These are phyloP conservation scores for Globisporangium apiculatum DNA, from an alignment of 352 stramenopile genomes.

Conservation along the genomic window DNA sequence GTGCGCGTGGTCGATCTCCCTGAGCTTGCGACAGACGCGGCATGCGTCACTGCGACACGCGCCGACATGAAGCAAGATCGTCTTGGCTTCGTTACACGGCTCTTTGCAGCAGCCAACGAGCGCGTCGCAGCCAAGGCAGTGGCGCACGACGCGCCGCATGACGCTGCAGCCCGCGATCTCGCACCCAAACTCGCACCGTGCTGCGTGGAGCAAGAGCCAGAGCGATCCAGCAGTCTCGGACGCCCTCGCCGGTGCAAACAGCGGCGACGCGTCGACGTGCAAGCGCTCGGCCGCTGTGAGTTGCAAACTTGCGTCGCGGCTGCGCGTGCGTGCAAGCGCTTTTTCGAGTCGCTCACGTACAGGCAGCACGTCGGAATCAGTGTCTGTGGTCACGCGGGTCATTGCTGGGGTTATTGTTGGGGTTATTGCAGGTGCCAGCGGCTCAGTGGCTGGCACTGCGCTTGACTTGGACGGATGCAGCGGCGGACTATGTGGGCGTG, in stretches of 20 bases:
- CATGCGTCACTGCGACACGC: constrained; percentile 45
- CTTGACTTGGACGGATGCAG: constrained; percentile 13
- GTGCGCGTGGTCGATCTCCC: constrained; percentile 63
- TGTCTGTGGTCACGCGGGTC: no score
- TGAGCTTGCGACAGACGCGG: constrained; percentile 49
- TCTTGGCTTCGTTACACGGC: constrained; percentile 70
- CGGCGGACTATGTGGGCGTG: constrained; percentile 14
- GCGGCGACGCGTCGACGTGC: constrained; percentile 43
- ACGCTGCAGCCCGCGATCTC: constrained; percentile 55
- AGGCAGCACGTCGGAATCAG: neutral
- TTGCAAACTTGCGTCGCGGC: constrained; percentile 7
- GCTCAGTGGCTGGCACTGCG: neutral
- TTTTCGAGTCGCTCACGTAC: constrained; percentile 16
- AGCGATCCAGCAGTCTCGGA: constrained; percentile 58
- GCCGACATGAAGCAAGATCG: constrained; percentile 64
- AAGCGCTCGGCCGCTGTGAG: constrained; percentile 39
- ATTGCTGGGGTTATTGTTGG: no score
- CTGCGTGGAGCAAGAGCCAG: constrained; percentile 58
- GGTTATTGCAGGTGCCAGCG: no score
- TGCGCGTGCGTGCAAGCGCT: constrained; percentile 10
- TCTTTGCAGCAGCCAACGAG: constrained; percentile 56
- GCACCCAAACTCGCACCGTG: constrained; percentile 36
- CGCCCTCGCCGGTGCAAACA: constrained; percentile 46
- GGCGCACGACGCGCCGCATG: constrained; percentile 62
- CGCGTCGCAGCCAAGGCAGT: constrained; percentile 54